A percentile compares a stretch with the other conserved stretches of the same genome.
Evolutionary conservation across 169 alveolate species (phyloP).

Genomic region (Plasmodium reichenowi): DNA sequence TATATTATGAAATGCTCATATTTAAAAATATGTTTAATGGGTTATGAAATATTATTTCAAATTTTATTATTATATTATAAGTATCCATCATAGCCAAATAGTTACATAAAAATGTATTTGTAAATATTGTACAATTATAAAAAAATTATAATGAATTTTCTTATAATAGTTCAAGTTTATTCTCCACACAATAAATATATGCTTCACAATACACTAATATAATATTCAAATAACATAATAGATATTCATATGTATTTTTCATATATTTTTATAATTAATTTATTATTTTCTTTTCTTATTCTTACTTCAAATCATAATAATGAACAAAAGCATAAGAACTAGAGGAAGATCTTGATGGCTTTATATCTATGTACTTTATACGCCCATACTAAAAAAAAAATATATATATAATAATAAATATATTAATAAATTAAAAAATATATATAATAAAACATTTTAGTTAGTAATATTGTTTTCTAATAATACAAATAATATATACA

Average conservation of each 20-base stretch:
- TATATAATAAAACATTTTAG: constrained; percentile 14
- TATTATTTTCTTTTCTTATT: constrained; percentile 16
- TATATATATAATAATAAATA: background rate
- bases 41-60: constrained; percentile 9
- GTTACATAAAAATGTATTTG: no score
- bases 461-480: background rate
- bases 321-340: constrained; percentile 85
- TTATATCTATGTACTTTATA: constrained; percentile 84
- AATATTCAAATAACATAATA: constrained; percentile 25
- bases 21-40: constrained; percentile 20
- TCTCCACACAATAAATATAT: constrained; percentile 14
- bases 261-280: constrained; percentile 22
- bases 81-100: constrained; percentile 8
- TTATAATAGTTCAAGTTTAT: constrained; percentile 23
- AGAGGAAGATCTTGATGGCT: constrained; percentile 77
- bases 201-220: constrained; percentile 8
- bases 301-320: constrained; percentile 76
- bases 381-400: constrained; percentile 81
- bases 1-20: background rate
- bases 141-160: background rate
- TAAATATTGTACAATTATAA: background rate
- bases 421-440: background rate
- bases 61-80: constrained; percentile 23
- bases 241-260: constrained; percentile 6
- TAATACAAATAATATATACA: constrained; percentile 1